A percentile compares a stretch with the other conserved stretches of the same genome.
Evolutionary conservation across 257 asterid genomes (phyloP).

Genomic region (Cordia subcordata): DNA sequence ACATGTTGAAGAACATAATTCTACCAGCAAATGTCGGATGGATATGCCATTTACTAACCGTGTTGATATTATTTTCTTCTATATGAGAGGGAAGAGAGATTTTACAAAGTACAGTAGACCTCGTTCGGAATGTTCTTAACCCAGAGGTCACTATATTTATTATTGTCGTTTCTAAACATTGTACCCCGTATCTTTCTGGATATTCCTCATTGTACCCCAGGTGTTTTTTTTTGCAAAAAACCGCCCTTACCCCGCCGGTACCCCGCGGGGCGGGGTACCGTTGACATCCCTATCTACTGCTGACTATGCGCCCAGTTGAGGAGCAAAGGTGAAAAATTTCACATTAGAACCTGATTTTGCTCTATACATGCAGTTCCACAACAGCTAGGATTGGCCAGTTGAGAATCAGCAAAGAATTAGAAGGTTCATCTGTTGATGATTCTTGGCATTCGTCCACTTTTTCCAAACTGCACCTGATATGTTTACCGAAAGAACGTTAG

Average conservation of each 20-base stretch:
- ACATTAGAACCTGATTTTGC: no score
- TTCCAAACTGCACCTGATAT: no score
- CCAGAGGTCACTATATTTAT: conserved; percentile 60
- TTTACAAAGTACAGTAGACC: conserved; percentile 88
- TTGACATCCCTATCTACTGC: conserved; percentile 47
- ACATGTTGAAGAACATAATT: no score
- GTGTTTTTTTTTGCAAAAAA: conserved; percentile 72
- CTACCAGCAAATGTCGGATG: conserved; percentile 1
- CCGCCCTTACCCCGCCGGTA: no score
- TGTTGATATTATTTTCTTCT: conserved; percentile 22
- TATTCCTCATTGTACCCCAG: conserved; percentile 44
- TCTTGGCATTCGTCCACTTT: no score
- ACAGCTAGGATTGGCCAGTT: no score
- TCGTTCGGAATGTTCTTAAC: conserved; percentile 74
- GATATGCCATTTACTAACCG: not conserved
- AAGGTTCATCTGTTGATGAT: no score
- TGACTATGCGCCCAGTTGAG: no score
- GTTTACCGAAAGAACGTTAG: no score
- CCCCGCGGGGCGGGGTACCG: conserved; percentile 94
- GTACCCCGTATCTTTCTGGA: conserved; percentile 5
- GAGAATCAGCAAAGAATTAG: no score
- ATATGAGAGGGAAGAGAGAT: conserved; percentile 92
- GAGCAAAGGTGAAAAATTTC: no score
- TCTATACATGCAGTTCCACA: no score
- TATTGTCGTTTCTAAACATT: conserved; percentile 1